Evolutionary conservation across 345 rosid species (phyloP).

Genomic region (Dipteronia sinensis): DNA sequence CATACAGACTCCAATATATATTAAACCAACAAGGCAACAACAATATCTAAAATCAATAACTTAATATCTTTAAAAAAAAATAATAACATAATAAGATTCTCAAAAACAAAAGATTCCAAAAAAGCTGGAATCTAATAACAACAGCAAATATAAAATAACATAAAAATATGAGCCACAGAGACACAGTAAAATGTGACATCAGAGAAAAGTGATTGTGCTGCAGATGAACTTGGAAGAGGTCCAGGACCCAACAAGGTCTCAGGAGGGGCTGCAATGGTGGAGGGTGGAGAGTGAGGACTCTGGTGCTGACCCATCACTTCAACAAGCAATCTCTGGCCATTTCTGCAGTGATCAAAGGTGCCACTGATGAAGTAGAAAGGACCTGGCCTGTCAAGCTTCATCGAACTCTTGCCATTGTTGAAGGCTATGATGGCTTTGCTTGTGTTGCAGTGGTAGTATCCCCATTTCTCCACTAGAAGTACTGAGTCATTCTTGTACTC

Average conservation of each 20-base stretch:
- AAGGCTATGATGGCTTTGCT: constrained; percentile 43
- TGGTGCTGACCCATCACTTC: constrained; percentile 67
- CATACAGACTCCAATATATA: too few relatives aligned
- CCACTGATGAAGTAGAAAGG: constrained; percentile 83
- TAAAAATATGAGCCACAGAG: constrained; percentile 18
- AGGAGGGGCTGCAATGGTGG: constrained; percentile 35
- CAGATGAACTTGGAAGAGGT: constrained; percentile 37
- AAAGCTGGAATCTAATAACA: neutral
- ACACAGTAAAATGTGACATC: constrained; percentile 16
- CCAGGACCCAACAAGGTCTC: constrained; percentile 30
- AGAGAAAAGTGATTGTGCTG: constrained; percentile 13
- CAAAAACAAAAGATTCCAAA: neutral
- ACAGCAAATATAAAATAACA: neutral
- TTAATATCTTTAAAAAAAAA: neutral
- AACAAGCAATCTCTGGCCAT: constrained; percentile 67
- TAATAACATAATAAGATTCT: too few relatives aligned
- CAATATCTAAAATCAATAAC: neutral
- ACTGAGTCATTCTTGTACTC: constrained; percentile 77
- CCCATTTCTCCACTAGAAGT: constrained; percentile 72
- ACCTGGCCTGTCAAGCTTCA: constrained; percentile 68
- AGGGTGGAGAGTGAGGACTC: constrained; percentile 29
- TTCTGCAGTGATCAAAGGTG: constrained; percentile 51
- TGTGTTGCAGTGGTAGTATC: constrained; percentile 68
- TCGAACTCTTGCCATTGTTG: constrained; percentile 61
- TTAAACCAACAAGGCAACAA: neutral